Conservation (phyloP, 148 eudicot species). For the Vaccinium darrowii region DNA sequence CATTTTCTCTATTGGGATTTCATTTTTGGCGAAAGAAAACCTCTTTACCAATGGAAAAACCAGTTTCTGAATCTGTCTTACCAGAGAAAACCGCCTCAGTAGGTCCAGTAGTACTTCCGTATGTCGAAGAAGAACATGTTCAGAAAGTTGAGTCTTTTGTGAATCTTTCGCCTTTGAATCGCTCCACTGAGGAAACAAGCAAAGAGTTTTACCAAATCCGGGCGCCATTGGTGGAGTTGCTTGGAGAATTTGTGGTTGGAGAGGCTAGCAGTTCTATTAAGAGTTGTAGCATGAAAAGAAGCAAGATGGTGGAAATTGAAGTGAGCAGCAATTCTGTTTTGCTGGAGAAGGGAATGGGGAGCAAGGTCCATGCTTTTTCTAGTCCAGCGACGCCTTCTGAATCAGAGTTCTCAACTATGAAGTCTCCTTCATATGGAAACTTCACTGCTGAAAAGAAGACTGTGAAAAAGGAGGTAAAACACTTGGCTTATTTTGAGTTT, state of each 20-base stretch:
- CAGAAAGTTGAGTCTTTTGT: conserved; percentile 14
- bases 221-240: conserved; percentile 41
- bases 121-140: conserved; percentile 18
- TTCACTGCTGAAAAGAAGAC: conserved; percentile 30
- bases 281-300: conserved; percentile 15
- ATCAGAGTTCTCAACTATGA: conserved; percentile 17
- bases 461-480: conserved; percentile 35
- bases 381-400: conserved; percentile 9
- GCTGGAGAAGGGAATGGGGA: not conserved
- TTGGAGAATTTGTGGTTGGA: conserved; percentile 49
- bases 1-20: not conserved
- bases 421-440: conserved; percentile 38
- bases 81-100: conserved; percentile 16
- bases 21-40: conserved; percentile 19
- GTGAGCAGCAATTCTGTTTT: conserved; percentile 9
- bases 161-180: conserved; percentile 11
- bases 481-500: not conserved
- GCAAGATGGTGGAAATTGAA: conserved; percentile 16
- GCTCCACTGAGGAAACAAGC: conserved; percentile 5
- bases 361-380: conserved; percentile 1
- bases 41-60: conserved; percentile 5
- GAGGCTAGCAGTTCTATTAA: conserved; percentile 14
- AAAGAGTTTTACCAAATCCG: conserved; percentile 17
- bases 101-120: not conserved
- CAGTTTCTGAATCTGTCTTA: not conserved